These are phyloP conservation scores for Gautieria morchelliformis DNA, from an alignment of 768 basidiomycete genomes.

Conservation along the genomic window DNA sequence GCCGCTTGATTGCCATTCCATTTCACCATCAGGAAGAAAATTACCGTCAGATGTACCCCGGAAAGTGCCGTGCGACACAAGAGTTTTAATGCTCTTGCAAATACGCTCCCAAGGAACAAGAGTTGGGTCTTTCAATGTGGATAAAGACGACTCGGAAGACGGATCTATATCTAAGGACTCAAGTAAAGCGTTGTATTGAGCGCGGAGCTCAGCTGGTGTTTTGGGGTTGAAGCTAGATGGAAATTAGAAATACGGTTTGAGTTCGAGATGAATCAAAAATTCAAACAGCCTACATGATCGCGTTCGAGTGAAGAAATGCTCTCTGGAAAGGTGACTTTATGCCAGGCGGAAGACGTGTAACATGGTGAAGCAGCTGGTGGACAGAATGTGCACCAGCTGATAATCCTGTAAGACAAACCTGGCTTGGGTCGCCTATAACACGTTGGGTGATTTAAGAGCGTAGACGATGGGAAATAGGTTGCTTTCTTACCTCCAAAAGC, in stretches of 20 bases:
- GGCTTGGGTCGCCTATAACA: slow-evolving; percentile 42
- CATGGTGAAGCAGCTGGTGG: slow-evolving; percentile 65
- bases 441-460: neutral
- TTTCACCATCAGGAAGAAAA: slow-evolving; percentile 51
- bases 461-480: neutral
- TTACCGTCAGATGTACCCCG: slow-evolving; percentile 52
- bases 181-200: slow-evolving; percentile 59
- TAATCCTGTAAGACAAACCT: slow-evolving; percentile 58
- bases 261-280: neutral
- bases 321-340: slow-evolving; percentile 54
- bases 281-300: slow-evolving; percentile 39
- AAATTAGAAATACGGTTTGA: neutral
- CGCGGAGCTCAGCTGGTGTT: slow-evolving; percentile 44
- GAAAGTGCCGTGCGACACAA: slow-evolving; percentile 57
- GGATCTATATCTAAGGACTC: slow-evolving; percentile 46
- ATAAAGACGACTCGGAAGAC: slow-evolving; percentile 36
- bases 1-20: slow-evolving; percentile 61
- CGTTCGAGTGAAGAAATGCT: slow-evolving; percentile 65
- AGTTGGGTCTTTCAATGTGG: slow-evolving; percentile 37
- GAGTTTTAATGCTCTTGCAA: slow-evolving; percentile 44
- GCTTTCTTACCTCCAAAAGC: slow-evolving; percentile 53
- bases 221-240: slow-evolving; percentile 42
- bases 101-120: slow-evolving; percentile 42
- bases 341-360: slow-evolving; percentile 49
- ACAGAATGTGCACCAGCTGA: slow-evolving; percentile 76